Evolutionary conservation across 352 stramenopile genomes (phyloP), one percentile per base, ranked within the genome.

Genomic region (Pythium myriotylum): DNA sequence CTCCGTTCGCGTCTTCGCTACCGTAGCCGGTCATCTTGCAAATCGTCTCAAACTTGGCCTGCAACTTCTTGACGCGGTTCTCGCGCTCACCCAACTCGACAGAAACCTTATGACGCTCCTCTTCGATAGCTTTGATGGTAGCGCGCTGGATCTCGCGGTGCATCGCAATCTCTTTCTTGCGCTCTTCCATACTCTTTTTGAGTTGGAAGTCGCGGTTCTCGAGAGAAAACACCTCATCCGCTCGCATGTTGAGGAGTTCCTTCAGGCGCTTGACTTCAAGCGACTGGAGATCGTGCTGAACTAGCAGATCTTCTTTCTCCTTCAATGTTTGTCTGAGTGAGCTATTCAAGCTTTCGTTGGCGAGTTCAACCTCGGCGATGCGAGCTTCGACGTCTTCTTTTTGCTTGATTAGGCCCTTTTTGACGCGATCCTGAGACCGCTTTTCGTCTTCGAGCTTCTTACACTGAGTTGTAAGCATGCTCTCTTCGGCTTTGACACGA

Each of bases 201-300:
- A 98, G 74, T 68, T 97, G 91, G 59, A 96, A 94, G 68, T 96
- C 94, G 37, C 88, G 83, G 67, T 98, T 97, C 72, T 98, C 95
- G 32, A 99, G 79, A 13, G 84, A 92, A 52, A 94, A 97, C 3
- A 99, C 91, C 60, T 97, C 88, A 63, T 98, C 92, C 2, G 92
- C 81, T 13, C 87, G 84, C 54, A 83, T 69, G 45, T 92, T 94
- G 23, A 99, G 72, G 10, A 91, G 69, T 50, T 97, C 92, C 58
- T 94, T 80, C 5, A 98, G 75, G 41, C 89, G 79, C 68, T 91
- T 89, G 13, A 98, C 89, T 68, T 99, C 95, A 14, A 99, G 81
- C 19, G 90, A 79, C 66, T 98, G 90, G 14, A 98, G 62, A 70
- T 99, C 96, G 67, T 98, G 82, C 55, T 95, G 84, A 5, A 99